Base-by-base conservation (phyloP, 1,284 basidiomycete genomes). In the Polyporus tsugae region DNA sequence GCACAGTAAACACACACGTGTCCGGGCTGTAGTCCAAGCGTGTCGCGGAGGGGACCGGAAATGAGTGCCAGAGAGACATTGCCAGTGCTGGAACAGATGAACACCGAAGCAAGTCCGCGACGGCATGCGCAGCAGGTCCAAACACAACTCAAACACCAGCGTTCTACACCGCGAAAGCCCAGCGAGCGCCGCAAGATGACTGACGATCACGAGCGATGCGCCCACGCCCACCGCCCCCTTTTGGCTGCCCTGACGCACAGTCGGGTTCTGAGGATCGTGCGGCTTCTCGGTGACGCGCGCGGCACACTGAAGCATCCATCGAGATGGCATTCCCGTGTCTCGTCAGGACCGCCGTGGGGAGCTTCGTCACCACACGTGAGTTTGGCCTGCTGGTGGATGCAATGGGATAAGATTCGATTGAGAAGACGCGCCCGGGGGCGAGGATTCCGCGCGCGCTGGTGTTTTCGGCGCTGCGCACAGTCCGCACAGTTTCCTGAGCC, bases 391-490 rank as follows among this genome's bases (percentile, higher is more conserved):
- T 10, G 29, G 29, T 29, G 29, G 29, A 29, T 2, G 29, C 29
- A 29, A 29, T 29, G 29, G 2, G 29, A 29, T 29, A 29, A 29
- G 29, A 29, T 29, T 29, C 29, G 29, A 29, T 29, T 29, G 29
- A 29, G 29, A 29, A 29, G 29, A 29, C 29, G 29, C 29, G 29
- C 29, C 29, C 29, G 15, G 82, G 81, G 15, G 89, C 85, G 1
- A 77, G 79, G 29, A 89, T 76, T 6, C 75, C 61, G 72, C 87
- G 89, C 10, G 77, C 76, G 41, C 82, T 80, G 63, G 80, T 75
- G 6, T 70, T 64, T 22, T 74, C 74, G 71, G 82, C 78, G 76
- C 87, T 88, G 29, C 75, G 62, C 36, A 87, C 78, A 1, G 80
- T 81, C 38, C 78, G 66, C 1, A 86, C 83, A 25, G 75, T 68